Conservation (phyloP, 2,329 filamentous ascomycete species). For the Rhexocercosporidium sp. region DNA sequence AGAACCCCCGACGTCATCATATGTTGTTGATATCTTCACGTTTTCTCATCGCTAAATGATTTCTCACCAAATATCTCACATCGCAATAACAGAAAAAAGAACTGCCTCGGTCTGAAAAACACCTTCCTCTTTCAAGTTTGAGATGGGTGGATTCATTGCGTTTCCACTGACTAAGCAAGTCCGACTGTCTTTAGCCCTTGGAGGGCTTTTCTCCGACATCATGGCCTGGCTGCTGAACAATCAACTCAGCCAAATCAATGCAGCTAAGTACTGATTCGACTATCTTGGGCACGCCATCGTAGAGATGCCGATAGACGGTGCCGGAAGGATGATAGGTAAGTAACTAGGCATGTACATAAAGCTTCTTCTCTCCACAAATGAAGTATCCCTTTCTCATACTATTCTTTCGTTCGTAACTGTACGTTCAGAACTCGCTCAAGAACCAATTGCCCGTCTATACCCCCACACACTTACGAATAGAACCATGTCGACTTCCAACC, state of each 20-base stretch:
- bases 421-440: neutral
- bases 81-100: no score
- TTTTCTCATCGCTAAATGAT: no score
- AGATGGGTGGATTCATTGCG: neutral
- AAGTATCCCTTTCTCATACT: neutral
- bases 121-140: no score
- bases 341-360: neutral
- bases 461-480: neutral
- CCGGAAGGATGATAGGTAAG: neutral
- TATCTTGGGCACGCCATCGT: neutral
- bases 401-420: neutral
- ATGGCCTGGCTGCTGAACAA: constrained; percentile 11
- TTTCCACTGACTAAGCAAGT: constrained; percentile 13
- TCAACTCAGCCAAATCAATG: neutral
- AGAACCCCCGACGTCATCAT: no score
- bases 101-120: neutral
- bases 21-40: no score
- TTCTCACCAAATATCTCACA: no score
- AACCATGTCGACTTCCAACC: constrained; percentile 34
- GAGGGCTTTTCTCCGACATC: neutral
- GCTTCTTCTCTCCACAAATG: neutral
- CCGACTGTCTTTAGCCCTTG: neutral
- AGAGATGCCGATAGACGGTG: neutral
- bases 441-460: neutral
- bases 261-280: neutral